These are phyloP conservation scores for Marchantia paleacea DNA, from an alignment of 225 moss, liverwort and hornwort genomes.

Conservation along the genomic window DNA sequence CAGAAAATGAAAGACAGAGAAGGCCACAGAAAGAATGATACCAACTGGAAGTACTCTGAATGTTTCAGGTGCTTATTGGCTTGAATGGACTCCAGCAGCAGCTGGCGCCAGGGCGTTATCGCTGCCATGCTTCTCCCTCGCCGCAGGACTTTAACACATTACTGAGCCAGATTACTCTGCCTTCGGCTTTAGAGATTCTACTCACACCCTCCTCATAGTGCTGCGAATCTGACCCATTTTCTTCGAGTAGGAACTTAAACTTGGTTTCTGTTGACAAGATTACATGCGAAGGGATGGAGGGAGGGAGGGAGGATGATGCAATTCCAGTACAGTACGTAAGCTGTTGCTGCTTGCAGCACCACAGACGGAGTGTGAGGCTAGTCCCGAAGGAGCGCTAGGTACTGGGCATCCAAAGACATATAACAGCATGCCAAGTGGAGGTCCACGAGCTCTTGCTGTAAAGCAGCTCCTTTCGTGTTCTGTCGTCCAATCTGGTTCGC, in stretches of 20 bases:
- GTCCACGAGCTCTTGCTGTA: background rate
- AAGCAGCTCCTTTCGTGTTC: background rate
- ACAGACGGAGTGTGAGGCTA: background rate
- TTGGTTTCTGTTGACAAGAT: no score
- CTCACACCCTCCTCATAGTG: no score
- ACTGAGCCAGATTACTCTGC: background rate
- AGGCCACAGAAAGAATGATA: conserved; percentile 6
- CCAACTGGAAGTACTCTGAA: conserved; percentile 76
- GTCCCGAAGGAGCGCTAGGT: background rate
- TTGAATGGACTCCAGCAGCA: conserved; percentile 70
- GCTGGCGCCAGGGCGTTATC: conserved; percentile 67
- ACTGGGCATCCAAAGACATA: background rate
- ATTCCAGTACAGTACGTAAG: background rate
- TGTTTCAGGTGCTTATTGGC: conserved; percentile 78
- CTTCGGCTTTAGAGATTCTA: no score
- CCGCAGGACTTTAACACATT: background rate
- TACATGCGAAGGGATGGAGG: no score
- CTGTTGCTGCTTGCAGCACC: background rate
- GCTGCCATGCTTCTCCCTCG: conserved; percentile 40
- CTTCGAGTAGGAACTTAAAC: no score
- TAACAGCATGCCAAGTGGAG: background rate
- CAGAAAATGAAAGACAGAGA: background rate
- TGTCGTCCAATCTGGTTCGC: background rate
- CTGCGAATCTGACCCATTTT: no score
- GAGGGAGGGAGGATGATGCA: background rate